Percentiles rank a stretch among this genome's conserved stretches.
phyloP scores from a whole-genome alignment of 306 rosid genomes.

The Acmispon strigosus region DNA sequence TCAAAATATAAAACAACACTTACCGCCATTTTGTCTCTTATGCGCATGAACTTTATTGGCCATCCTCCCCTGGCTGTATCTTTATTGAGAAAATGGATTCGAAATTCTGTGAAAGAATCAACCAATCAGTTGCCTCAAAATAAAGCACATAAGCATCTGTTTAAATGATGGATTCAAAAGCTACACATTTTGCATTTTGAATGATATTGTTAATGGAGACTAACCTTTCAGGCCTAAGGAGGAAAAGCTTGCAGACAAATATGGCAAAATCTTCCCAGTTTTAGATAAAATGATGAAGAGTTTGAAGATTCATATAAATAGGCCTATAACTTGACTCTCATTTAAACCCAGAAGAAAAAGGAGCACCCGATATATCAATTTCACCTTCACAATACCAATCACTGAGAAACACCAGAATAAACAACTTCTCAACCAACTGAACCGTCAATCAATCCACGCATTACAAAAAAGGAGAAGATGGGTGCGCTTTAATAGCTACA shows the following conservation, averaged over 20 bases:
- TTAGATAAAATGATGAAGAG: not conserved
- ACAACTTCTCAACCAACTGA: not conserved
- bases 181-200: not conserved
- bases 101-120: not conserved
- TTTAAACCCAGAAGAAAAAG: not conserved
- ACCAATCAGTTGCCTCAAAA: not conserved
- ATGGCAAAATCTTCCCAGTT: not conserved
- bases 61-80: slow-evolving; percentile 39
- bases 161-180: not conserved
- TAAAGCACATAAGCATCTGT: not conserved
- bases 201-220: not conserved
- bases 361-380: not conserved
- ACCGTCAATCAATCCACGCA: not conserved
- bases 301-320: not conserved
- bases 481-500: slow-evolving; percentile 5
- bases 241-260: not conserved
- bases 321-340: not conserved
- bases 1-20: slow-evolving; percentile 16
- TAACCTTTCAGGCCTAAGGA: not conserved
- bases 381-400: slow-evolving; percentile 2
- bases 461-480: not conserved
- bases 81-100: not conserved
- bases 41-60: slow-evolving; percentile 60
- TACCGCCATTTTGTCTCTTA: slow-evolving; percentile 49
- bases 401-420: slow-evolving; percentile 1